Evolutionary conservation across 2,329 filamentous ascomycete genomes (phyloP), one percentile per base, ranked within the genome.

Genomic region (Boeremia exigua): DNA sequence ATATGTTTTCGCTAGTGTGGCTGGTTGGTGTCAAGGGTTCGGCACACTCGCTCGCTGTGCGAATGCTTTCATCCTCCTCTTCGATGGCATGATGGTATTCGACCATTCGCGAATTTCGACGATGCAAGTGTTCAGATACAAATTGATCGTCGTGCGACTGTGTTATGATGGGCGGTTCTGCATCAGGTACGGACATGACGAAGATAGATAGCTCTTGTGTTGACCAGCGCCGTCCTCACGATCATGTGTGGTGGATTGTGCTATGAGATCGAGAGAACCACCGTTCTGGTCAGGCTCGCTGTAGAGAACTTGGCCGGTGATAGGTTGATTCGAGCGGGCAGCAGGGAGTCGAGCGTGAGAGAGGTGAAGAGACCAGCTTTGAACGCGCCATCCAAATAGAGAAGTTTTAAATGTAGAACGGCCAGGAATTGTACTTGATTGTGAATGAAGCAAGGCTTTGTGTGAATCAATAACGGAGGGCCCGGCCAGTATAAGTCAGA

Each of bases 11-110:
- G 48, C 71, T 75, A 52, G 60, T 58, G 55, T 74, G 71, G 59
- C 70, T 75, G 4, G 63, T 71, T 11, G 75, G 75, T n/a, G 75
- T 77, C 36, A 74, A 62, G 14, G 75, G 75, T 49, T 77, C 75
- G 37, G 63, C 62, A n/a, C 70, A 68, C 50, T 77, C 75, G 58
- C 73, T 76, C 29, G 67, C 73, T 6, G 74, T 74, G 43, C 72
- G 73, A 29, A 67, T 75, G 53, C 71, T 75, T 56, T 76, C 73
- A 59, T 76, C 73, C 55, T 75, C 74, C 56, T 75, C 74, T 51
- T 72, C 71, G 49, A 75, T 74, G 32, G 72, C 60, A 32, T 62
- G 54, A 15, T 69, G 69, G 39, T 58, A 65, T 17, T 73, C 68
- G 34, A 65, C 56, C 11, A 63, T 39, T 32, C 66, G 69, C 12